Conservation (phyloP, 805 yeast species). For the Metschnikowia matae region DNA sequence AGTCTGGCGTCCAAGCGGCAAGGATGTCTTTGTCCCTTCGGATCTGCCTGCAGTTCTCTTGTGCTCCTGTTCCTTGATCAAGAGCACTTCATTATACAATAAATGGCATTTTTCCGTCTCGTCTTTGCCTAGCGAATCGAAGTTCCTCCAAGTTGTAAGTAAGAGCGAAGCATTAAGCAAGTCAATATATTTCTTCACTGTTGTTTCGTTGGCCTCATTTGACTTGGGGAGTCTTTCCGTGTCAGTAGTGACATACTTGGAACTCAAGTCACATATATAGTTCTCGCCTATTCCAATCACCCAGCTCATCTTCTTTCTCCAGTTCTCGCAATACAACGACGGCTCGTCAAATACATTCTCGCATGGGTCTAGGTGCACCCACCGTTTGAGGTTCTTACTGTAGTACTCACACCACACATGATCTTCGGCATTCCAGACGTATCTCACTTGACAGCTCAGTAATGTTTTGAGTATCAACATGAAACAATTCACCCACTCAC, state of each 20-base stretch:
- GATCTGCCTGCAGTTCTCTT: background rate
- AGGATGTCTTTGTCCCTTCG: conserved; percentile 24
- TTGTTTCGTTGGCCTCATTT: conserved; percentile 10
- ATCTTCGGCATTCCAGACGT: conserved; percentile 86
- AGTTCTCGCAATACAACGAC: conserved; percentile 66
- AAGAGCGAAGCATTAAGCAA: conserved; percentile 11
- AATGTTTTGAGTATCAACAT: conserved; percentile 64
- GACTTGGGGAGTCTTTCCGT: conserved; percentile 22
- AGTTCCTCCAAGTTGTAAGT: conserved; percentile 7
- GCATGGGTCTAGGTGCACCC: conserved; percentile 90
- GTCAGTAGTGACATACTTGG: conserved; percentile 54
- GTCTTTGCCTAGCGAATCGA: conserved; percentile 1
- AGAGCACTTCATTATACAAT: conserved; percentile 13
- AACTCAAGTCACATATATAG: conserved; percentile 67
- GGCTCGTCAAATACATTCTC: conserved; percentile 87
- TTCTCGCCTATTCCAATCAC: conserved; percentile 62
- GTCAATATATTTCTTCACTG: conserved; percentile 4
- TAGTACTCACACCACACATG: conserved; percentile 96
- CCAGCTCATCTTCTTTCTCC: conserved; percentile 95
- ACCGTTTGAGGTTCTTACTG: conserved; percentile 53
- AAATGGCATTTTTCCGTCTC: conserved; percentile 5
- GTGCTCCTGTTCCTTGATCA: conserved; percentile 13
- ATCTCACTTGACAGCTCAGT: conserved; percentile 44
- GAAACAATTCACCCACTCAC: conserved; percentile 92
- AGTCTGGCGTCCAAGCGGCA: conserved; percentile 57